A percentile compares a stretch with the other conserved stretches of the same genome.
Evolutionary conservation across 768 basidiomycete genomes (phyloP).

Genomic region (Phylloporus rhodoxanthus): DNA sequence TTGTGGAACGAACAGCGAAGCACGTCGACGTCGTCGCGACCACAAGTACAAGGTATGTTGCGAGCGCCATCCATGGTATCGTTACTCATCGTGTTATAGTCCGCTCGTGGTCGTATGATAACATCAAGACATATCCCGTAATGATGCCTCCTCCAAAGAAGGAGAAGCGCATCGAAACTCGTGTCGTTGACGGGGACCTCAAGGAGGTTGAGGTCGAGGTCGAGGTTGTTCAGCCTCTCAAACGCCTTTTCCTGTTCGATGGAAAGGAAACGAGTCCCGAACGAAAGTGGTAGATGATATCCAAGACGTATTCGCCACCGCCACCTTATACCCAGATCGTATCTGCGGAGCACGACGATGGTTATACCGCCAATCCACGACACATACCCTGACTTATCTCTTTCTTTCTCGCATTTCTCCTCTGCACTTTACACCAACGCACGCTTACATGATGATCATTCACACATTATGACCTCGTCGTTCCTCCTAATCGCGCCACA

Average conservation of each 20-base stretch:
- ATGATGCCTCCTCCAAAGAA: constrained; percentile 46
- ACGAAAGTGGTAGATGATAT: constrained; percentile 25
- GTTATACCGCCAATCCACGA: constrained; percentile 31
- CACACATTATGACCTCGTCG: constrained; percentile 28
- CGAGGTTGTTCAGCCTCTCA: constrained; percentile 48
- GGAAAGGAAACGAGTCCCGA: constrained; percentile 34
- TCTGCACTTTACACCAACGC: constrained; percentile 20
- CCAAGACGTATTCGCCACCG: constrained; percentile 8
- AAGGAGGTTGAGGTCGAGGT: constrained; percentile 49
- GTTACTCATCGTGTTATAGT: constrained; percentile 32
- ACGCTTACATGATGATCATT: constrained; percentile 24
- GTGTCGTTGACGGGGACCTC: constrained; percentile 46
- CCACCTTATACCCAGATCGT: constrained; percentile 27
- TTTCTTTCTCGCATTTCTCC: constrained; percentile 15
- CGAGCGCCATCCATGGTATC: neutral
- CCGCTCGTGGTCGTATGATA: constrained; percentile 75
- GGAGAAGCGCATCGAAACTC: constrained; percentile 45
- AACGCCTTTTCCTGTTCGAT: constrained; percentile 68
- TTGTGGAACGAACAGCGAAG: constrained; percentile 26
- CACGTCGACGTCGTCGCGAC: constrained; percentile 30
- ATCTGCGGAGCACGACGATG: constrained; percentile 23
- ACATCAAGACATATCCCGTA: constrained; percentile 60
- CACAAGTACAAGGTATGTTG: constrained; percentile 48
- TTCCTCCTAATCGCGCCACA: constrained; percentile 29
- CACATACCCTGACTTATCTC: constrained; percentile 33